Evolutionary conservation across 352 stramenopile genomes (phyloP).

Genomic region (Pythium coloratum): DNA sequence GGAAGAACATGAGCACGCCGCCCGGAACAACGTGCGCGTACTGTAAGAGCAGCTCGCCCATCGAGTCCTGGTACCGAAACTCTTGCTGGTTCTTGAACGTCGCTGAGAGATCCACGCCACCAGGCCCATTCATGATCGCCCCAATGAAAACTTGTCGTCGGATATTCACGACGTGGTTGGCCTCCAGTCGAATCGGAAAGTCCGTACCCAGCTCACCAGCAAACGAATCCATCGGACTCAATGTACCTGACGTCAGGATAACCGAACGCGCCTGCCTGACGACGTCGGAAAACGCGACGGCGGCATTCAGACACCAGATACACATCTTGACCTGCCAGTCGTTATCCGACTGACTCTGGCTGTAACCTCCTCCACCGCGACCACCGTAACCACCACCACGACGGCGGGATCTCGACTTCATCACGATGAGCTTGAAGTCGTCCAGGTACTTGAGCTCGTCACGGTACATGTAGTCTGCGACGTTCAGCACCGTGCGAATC

Average conservation of each 20-base stretch:
- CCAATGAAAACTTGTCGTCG: conserved; percentile 83
- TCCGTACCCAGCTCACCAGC: conserved; percentile 75
- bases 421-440: conserved; percentile 77
- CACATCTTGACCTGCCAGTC: conserved; percentile 75
- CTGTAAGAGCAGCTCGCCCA: conserved; percentile 73
- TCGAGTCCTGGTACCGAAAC: conserved; percentile 77
- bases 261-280: conserved; percentile 62
- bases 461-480: conserved; percentile 81
- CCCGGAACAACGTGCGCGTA: conserved; percentile 70
- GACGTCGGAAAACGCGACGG: conserved; percentile 82
- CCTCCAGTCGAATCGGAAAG: conserved; percentile 81
- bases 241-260: conserved; percentile 81
- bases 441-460: conserved; percentile 79
- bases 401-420: conserved; percentile 38
- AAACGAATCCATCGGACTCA: conserved; percentile 90
- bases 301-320: conserved; percentile 86
- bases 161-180: conserved; percentile 88
- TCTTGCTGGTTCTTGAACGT: conserved; percentile 85
- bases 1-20: conserved; percentile 86
- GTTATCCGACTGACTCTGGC: conserved; percentile 24
- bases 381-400: conserved; percentile 7
- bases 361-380: conserved; percentile 14
- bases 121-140: conserved; percentile 64
- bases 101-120: conserved; percentile 66
- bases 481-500: conserved; percentile 59